phyloP scores from a whole-genome alignment of 805 yeast species.

The Suhomyces vadensis region DNA sequence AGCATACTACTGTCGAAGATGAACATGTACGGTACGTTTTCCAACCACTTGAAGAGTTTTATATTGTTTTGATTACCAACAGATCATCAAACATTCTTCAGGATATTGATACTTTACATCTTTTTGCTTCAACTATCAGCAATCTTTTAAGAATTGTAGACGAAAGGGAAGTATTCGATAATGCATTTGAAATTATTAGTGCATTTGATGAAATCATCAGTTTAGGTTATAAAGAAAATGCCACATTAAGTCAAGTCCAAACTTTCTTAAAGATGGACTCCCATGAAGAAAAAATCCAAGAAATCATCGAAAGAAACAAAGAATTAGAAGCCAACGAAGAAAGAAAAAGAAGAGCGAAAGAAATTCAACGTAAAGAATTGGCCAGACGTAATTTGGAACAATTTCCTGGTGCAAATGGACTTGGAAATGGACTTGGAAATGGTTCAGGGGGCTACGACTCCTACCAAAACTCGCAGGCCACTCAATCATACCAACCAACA shows the following conservation, averaged over 20 bases:
- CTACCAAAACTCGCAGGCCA: slow-evolving; percentile 13
- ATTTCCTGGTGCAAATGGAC: slow-evolving; percentile 22
- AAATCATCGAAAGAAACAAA: slow-evolving; percentile 93
- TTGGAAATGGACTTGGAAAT: slow-evolving; percentile 14
- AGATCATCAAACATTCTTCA: slow-evolving; percentile 88
- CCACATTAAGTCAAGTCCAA: slow-evolving; percentile 76
- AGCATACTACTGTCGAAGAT: slow-evolving; percentile 93
- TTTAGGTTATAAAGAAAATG: slow-evolving; percentile 86
- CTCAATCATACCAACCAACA: slow-evolving; percentile 29
- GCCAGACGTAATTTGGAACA: slow-evolving; percentile 61
- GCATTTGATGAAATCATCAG: slow-evolving; percentile 94
- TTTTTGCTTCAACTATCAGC: slow-evolving; percentile 80
- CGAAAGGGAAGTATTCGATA: slow-evolving; percentile 78
- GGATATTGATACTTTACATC: slow-evolving; percentile 88
- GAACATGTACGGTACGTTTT: slow-evolving; percentile 89
- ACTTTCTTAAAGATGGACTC: slow-evolving; percentile 96
- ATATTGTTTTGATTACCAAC: slow-evolving; percentile 87
- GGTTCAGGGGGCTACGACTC: slow-evolving; percentile 23
- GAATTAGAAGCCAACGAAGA: slow-evolving; percentile 97
- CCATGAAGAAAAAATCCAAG: slow-evolving; percentile 98
- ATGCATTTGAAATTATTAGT: slow-evolving; percentile 84
- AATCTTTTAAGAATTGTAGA: slow-evolving; percentile 69
- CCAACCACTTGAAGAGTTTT: slow-evolving; percentile 93
- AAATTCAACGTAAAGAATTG: slow-evolving; percentile 77
- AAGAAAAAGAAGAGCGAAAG: slow-evolving; percentile 92